Percentiles rank a stretch among this genome's conserved stretches.
Evolutionary conservation across 169 alveolate species (phyloP).

Genomic region (Cryptosporidium xiaoi): DNA sequence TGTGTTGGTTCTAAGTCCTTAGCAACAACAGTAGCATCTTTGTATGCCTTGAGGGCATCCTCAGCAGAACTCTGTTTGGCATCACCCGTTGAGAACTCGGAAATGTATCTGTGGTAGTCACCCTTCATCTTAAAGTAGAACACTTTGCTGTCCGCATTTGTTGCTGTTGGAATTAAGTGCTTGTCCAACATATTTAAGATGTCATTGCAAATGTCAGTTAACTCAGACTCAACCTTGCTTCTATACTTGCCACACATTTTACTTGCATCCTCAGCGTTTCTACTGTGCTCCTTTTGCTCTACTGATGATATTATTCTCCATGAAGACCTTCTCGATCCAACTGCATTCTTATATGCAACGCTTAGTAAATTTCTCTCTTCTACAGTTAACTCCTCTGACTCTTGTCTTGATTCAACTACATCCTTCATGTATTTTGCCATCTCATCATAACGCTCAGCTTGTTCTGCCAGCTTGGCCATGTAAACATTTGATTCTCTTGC

Average conservation of each 20-base stretch:
- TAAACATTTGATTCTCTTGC: conserved; percentile 78
- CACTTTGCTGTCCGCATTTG: conserved; percentile 92
- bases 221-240: conserved; percentile 93
- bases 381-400: conserved; percentile 88
- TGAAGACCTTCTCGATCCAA: conserved; percentile 98
- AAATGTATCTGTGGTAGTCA: conserved; percentile 97
- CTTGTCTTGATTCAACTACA: conserved; percentile 79
- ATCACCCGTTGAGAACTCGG: conserved; percentile 97
- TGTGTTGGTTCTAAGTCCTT: conserved; percentile 95
- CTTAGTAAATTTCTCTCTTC: conserved; percentile 96
- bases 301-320: conserved; percentile 96
- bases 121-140: conserved; percentile 99
- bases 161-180: conserved; percentile 91
- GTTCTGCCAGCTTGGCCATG: conserved; percentile 98
- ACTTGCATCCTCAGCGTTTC: conserved; percentile 90
- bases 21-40: conserved; percentile 95
- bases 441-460: conserved; percentile 99
- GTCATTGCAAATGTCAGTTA: conserved; percentile 92
- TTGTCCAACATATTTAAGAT: conserved; percentile 90
- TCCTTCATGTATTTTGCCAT: conserved; percentile 88
- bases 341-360: conserved; percentile 98
- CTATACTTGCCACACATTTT: conserved; percentile 93
- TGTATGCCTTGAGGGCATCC: conserved; percentile 95
- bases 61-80: conserved; percentile 94
- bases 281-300: conserved; percentile 96